These are phyloP conservation scores for Pisolithus orientalis DNA, from an alignment of 768 basidiomycete species.

Conservation along the genomic window DNA sequence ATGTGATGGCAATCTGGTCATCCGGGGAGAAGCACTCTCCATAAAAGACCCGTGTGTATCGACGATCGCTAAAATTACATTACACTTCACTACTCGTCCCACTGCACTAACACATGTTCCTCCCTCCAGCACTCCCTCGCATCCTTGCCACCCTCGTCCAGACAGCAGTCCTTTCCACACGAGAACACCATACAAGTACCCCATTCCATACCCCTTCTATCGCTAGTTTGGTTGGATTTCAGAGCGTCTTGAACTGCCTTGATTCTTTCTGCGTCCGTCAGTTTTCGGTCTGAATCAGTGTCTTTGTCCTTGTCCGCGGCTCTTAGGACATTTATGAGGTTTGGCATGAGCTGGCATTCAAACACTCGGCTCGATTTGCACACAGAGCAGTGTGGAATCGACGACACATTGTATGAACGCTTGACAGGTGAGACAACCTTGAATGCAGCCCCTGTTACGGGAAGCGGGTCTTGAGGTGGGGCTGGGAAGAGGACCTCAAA, in stretches of 20 bases:
- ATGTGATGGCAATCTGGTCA: constrained; percentile 17
- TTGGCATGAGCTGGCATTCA: constrained; percentile 94
- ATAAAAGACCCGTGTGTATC: not conserved
- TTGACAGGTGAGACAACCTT: constrained; percentile 41
- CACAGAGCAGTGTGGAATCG: constrained; percentile 56
- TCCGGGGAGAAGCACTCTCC: constrained; percentile 8
- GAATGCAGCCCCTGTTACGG: constrained; percentile 57
- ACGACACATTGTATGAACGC: constrained; percentile 47
- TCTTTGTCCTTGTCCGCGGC: constrained; percentile 17
- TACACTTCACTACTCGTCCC: constrained; percentile 48
- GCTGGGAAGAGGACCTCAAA: constrained; percentile 71
- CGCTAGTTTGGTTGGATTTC: constrained; percentile 38
- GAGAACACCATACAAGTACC: constrained; percentile 88
- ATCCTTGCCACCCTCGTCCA: constrained; percentile 35
- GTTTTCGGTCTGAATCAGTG: constrained; percentile 22
- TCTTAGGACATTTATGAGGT: constrained; percentile 75
- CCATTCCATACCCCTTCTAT: constrained; percentile 82
- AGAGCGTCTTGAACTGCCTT: constrained; percentile 52
- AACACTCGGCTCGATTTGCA: constrained; percentile 72
- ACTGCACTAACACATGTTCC: constrained; percentile 69
- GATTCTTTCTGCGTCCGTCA: constrained; percentile 65
- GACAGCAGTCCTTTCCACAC: constrained; percentile 74
- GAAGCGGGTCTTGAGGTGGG: constrained; percentile 36
- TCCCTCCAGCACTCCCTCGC: constrained; percentile 56
- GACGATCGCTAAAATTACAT: not conserved